These are phyloP conservation scores for Polytrichum formosum DNA, from an alignment of 225 moss, liverwort and hornwort species.

Conservation along the genomic window DNA sequence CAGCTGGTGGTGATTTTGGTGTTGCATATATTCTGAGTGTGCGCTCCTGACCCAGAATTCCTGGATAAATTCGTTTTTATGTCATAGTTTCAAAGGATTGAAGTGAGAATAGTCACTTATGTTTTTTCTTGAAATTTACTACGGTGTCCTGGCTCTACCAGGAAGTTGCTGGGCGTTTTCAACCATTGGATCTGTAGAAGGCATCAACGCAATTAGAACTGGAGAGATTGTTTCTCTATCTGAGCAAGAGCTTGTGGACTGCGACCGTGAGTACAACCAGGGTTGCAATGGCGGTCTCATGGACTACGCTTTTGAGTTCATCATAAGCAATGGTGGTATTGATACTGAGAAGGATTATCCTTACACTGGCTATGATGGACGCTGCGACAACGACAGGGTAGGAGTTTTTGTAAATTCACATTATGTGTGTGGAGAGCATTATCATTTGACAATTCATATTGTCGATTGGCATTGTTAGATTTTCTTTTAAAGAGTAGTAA, in stretches of 20 bases:
- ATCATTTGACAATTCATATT: too few relatives aligned
- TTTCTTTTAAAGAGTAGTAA: too few relatives aligned
- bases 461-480: too few relatives aligned
- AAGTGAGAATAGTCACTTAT: too few relatives aligned
- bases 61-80: too few relatives aligned
- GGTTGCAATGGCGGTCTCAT: slow-evolving; percentile 73
- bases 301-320: slow-evolving; percentile 57
- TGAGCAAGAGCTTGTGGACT: slow-evolving; percentile 72
- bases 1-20: too few relatives aligned
- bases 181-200: slow-evolving; percentile 53
- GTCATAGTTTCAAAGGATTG: too few relatives aligned
- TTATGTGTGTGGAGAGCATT: too few relatives aligned
- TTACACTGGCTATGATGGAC: slow-evolving; percentile 58
- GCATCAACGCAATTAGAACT: slow-evolving; percentile 44
- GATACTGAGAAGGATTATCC: slow-evolving; percentile 60
- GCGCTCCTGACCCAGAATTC: too few relatives aligned
- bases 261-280: slow-evolving; percentile 48
- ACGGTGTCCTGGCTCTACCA: slow-evolving; percentile 2
- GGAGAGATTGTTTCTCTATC: slow-evolving; percentile 48
- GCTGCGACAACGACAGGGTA: slow-evolving; percentile 62
- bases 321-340: slow-evolving; percentile 64
- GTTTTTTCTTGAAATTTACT: too few relatives aligned
- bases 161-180: slow-evolving; percentile 89
- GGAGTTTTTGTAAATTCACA: neutral
- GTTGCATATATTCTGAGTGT: too few relatives aligned